These are phyloP conservation scores for Plenodomus tracheiphilus DNA, from an alignment of 2,329 filamentous ascomycete genomes.

Conservation along the genomic window DNA sequence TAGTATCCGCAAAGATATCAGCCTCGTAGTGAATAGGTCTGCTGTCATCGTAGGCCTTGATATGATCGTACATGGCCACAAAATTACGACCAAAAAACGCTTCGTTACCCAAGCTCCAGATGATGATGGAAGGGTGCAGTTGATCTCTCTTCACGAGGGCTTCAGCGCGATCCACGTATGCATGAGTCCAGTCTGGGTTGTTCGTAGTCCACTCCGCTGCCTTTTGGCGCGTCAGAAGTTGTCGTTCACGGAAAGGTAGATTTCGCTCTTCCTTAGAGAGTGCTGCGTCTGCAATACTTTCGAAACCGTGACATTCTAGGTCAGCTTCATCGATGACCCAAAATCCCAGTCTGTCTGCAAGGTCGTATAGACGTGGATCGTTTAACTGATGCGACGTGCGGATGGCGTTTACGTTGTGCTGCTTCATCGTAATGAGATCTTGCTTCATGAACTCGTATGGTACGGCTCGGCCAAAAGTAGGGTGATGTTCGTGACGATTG, in stretches of 20 bases:
- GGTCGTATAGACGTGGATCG: slow-evolving; percentile 61
- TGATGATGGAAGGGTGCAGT: slow-evolving; percentile 70
- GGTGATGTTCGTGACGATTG: slow-evolving; percentile 73
- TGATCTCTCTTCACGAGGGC: slow-evolving; percentile 70
- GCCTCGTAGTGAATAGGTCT: slow-evolving; percentile 70
- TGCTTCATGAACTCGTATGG: slow-evolving; percentile 63
- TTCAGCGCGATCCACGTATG: slow-evolving; percentile 68
- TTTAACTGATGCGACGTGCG: slow-evolving; percentile 70
- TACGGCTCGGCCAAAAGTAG: slow-evolving; percentile 63
- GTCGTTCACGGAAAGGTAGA: slow-evolving; percentile 64
- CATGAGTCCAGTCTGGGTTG: slow-evolving; percentile 63
- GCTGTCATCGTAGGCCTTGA: slow-evolving; percentile 60
- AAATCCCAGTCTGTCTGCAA: slow-evolving; percentile 68
- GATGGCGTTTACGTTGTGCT: slow-evolving; percentile 71
- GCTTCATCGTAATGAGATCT: slow-evolving; percentile 70
- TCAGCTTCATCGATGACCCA: slow-evolving; percentile 65
- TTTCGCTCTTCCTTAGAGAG: slow-evolving; percentile 31
- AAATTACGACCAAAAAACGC: slow-evolving; percentile 72
- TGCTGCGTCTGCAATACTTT: slow-evolving; percentile 39
- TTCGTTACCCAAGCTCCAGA: slow-evolving; percentile 76
- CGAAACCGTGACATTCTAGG: slow-evolving; percentile 53
- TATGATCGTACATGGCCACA: slow-evolving; percentile 67
- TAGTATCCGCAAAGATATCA: slow-evolving; percentile 60
- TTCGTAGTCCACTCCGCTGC: slow-evolving; percentile 64
- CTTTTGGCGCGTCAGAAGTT: slow-evolving; percentile 57